These are phyloP conservation scores for Pugionium cornutum DNA, from an alignment of 345 rosid genomes.

Conservation along the genomic window DNA sequence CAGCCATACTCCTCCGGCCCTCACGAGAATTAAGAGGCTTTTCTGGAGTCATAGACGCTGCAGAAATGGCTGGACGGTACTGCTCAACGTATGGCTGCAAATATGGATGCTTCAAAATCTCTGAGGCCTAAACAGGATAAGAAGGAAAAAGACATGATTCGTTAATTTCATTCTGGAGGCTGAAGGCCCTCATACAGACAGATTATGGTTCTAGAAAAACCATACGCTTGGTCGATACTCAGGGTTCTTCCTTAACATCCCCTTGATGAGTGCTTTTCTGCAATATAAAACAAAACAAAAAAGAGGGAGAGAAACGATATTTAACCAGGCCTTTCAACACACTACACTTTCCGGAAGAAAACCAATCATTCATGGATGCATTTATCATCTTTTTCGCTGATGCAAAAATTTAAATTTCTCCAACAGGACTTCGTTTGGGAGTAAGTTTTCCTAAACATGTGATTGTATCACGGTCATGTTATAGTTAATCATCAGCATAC, in stretches of 20 bases:
- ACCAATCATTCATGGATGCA: neutral
- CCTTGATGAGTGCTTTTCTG: conserved; percentile 90
- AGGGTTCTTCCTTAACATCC: conserved; percentile 95
- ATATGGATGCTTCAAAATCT: conserved; percentile 95
- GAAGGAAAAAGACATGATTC: conserved; percentile 30
- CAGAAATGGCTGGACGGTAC: conserved; percentile 59
- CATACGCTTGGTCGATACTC: conserved; percentile 96
- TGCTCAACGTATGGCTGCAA: conserved; percentile 89
- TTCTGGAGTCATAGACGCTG: conserved; percentile 48
- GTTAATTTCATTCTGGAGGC: conserved; percentile 23
- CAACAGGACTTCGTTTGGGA: neutral
- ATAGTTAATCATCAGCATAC: neutral
- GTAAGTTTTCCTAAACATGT: neutral
- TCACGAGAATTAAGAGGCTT: conserved; percentile 54
- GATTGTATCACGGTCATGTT: neutral
- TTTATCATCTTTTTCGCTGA: neutral
- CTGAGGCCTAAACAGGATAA: conserved; percentile 67
- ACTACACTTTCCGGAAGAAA: neutral
- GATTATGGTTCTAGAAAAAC: conserved; percentile 20
- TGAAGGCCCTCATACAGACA: conserved; percentile 29
- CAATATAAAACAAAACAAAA: conserved; percentile 23
- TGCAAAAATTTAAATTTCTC: neutral
- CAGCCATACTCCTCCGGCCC: conserved; percentile 69
- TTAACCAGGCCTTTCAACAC: conserved; percentile 9
- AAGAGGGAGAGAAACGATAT: neutral